Conservation (phyloP, 2,329 filamentous ascomycete species). For the Diaporthe velutina region DNA sequence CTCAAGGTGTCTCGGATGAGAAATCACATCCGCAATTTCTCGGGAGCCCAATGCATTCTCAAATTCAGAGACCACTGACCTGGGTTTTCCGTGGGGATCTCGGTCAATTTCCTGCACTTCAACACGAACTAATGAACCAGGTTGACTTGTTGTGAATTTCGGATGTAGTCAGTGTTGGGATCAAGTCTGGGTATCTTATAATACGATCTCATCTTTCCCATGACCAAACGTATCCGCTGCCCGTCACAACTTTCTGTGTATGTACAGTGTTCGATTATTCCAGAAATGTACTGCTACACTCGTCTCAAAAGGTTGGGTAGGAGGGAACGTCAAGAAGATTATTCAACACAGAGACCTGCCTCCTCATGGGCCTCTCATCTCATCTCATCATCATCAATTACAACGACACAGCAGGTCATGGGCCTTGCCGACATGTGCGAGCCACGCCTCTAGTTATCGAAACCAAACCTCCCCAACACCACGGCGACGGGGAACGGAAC, state of each 20-base stretch:
- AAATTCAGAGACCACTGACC: background rate
- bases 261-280: background rate
- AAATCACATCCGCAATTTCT: background rate
- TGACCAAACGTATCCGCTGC: too few species aligned
- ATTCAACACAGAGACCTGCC: background rate
- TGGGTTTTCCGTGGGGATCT: background rate
- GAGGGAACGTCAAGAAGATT: slow-evolving; percentile 17
- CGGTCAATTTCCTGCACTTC: background rate
- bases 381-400: background rate
- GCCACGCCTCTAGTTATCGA: background rate
- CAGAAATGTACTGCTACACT: slow-evolving; percentile 8
- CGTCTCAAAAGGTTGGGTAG: background rate
- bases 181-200: background rate
- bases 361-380: background rate
- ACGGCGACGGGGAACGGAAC: slow-evolving; percentile 13
- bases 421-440: background rate
- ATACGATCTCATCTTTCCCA: background rate
- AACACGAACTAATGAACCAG: background rate
- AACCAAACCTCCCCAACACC: background rate
- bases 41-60: background rate
- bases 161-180: background rate
- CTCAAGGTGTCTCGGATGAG: background rate
- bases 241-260: background rate
- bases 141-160: background rate
- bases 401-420: background rate